Conservation (phyloP, 768 basidiomycete genomes). For the Mycena chlorophos region DNA sequence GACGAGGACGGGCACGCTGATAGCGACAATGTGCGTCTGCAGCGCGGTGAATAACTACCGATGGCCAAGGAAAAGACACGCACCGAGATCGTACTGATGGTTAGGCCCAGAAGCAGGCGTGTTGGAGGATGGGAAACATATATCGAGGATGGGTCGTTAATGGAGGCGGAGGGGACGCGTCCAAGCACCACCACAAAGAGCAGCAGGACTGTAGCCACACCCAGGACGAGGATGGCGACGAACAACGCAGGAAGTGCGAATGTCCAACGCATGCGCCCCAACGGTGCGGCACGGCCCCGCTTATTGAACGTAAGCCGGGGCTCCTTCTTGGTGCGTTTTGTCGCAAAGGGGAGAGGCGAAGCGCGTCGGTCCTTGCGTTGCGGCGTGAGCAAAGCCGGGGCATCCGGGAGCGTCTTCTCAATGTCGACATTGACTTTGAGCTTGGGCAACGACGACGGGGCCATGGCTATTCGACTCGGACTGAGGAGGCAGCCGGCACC, state of each 20-base stretch:
- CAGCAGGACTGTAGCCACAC: slow-evolving; percentile 15
- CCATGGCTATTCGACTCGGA: slow-evolving; percentile 9
- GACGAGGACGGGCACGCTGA: slow-evolving; percentile 18
- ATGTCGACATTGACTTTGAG: not conserved
- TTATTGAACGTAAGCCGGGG: slow-evolving; percentile 8
- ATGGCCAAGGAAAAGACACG: not conserved
- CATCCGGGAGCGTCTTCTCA: slow-evolving; percentile 18
- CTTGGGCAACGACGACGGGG: not conserved
- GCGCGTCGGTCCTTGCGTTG: slow-evolving; percentile 17
- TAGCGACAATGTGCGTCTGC: slow-evolving; percentile 17
- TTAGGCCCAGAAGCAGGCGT: slow-evolving; percentile 12
- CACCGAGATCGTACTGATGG: slow-evolving; percentile 19
- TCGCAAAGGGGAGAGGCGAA: slow-evolving; percentile 6
- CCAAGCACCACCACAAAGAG: slow-evolving; percentile 11
- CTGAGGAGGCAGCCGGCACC: slow-evolving; percentile 22
- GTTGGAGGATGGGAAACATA: slow-evolving; percentile 5
- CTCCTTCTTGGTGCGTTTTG: slow-evolving; percentile 3
- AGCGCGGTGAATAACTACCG: not conserved
- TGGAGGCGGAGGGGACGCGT: not conserved
- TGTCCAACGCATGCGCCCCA: slow-evolving; percentile 11
- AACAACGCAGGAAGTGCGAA: slow-evolving; percentile 15
- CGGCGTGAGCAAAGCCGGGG: slow-evolving; percentile 12
- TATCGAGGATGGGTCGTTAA: slow-evolving; percentile 1
- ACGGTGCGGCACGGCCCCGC: not conserved
- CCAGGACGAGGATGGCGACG: slow-evolving; percentile 9